A percentile compares a stretch with the other conserved stretches of the same genome.
These are phyloP conservation scores for Fonsecaea multimorphosa DNA, from an alignment of 2,329 filamentous ascomycete genomes.

Conservation along the genomic window DNA sequence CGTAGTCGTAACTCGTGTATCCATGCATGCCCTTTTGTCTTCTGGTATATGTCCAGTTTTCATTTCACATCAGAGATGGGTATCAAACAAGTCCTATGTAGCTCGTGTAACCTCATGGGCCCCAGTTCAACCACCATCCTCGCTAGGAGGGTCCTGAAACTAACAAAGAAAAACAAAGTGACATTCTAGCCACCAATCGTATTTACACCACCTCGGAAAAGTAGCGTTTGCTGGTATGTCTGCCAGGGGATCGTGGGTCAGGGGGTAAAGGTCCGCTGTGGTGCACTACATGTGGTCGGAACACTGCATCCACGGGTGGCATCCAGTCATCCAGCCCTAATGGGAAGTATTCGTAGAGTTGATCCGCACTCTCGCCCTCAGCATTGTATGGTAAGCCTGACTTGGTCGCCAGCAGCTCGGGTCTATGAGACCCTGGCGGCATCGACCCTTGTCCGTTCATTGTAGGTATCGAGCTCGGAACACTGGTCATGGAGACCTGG, in stretches of 20 bases:
- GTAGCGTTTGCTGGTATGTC: conserved; percentile 39
- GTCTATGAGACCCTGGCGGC: conserved; percentile 16
- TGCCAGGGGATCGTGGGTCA: conserved; percentile 35
- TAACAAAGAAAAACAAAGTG: neutral
- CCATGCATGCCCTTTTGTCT: conserved; percentile 7
- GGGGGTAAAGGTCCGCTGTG: conserved; percentile 55
- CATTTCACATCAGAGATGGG: conserved; percentile 22
- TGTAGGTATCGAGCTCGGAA: conserved; percentile 20
- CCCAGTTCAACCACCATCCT: neutral
- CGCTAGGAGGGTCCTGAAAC: conserved; percentile 1
- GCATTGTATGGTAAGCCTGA: conserved; percentile 25
- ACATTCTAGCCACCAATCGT: neutral
- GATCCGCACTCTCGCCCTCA: conserved; percentile 61
- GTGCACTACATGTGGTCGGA: conserved; percentile 90
- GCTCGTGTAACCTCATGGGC: conserved; percentile 15
- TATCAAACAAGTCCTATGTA: conserved; percentile 26
- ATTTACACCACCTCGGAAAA: conserved; percentile 39
- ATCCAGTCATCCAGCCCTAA: conserved; percentile 90
- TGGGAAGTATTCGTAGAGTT: conserved; percentile 94
- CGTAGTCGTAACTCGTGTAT: conserved; percentile 5
- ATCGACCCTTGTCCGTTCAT: conserved; percentile 17
- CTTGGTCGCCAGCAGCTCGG: conserved; percentile 30
- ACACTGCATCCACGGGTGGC: conserved; percentile 87
- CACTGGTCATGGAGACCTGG: conserved; percentile 32
- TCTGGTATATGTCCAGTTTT: conserved; percentile 9